Base-by-base conservation (phyloP, 2,329 filamentous ascomycete species). In the Colletotrichum sp. region DNA sequence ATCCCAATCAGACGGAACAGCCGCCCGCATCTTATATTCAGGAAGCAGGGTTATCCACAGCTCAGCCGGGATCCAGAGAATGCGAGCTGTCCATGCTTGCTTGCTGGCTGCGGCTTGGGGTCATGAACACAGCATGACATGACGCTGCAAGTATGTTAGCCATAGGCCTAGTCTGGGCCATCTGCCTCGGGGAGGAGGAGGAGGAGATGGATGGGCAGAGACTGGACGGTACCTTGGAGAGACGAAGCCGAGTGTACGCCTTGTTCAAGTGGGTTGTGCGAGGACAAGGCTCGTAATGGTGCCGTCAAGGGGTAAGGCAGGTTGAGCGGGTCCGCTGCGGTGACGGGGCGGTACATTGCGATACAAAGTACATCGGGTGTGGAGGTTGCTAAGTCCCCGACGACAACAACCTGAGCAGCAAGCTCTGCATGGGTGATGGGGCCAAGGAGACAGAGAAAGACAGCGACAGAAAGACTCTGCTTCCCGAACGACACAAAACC, bases 331-430 rank as follows among this genome's bases (percentile, higher is more conserved):
- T 57, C 63, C 28, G n/a, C 34, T 32, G 44, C 60, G 16, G 64
- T 60, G 34, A 76, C 74, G 69, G 66, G 64, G 34, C 60, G 71
- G 71, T 76, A 76, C 75, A 55, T 75, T 48, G 52, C 26, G 18
- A 62, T 75, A 76, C 75, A 18, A 75, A 26, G 55, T 75, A 76
- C 75, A 30, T 76, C 60, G 71, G 75, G 30, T 44, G 75, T 76
- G 71, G 75, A 75, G 60, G 66, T 64, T 57, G 60, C 55, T 44
- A 75, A 75, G 75, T 68, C 71, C 36, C 75, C 75, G 75, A 76
- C 71, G 75, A 76, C 64, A 63, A 57, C 24, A 67, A 24, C 48
- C 22, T 44, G 75, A 72, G 44, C 44, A 76, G 75, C 71, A 76
- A 76, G 75, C 75, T 76, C 66, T 76, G 75, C 75, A 76, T 67